Evolutionary conservation across 345 rosid genomes (phyloP), one percentile per base, ranked within the genome.

Genomic region (Lepidium aucheri): DNA sequence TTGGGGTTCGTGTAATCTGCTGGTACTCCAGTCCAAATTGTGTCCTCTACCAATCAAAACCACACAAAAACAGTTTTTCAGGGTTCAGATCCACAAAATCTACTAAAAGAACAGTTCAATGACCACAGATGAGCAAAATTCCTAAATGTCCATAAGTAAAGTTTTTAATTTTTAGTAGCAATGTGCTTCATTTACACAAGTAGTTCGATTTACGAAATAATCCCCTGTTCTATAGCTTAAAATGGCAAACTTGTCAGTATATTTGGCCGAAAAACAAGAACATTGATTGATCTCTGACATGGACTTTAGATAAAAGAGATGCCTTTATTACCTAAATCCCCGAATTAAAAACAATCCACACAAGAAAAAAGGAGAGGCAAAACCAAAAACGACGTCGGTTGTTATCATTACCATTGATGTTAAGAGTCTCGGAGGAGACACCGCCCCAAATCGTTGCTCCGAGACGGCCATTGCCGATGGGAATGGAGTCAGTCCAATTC

Each of bases 391-490:
- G 68, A 16, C 63, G 51, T 0, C 72, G 67, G 32, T 5, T 28
- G 59, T 50, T 47, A 39, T 5, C 13, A 12, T 36, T 81, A 93
- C 97, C 96, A 8, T 90, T 86, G 76, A 93, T 83, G 74, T 86
- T 90, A 50, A 93, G 72, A 68, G 76, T 79, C 55, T 90, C 96
- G 6, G 89, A 72, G 3, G 85, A 67, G 70, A 84, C 86, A 6
- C 95, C 95, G 38, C 96, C 99, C 96, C 92, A 88, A 36, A 94
- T 75, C 88, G 88, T 90, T 30, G 97, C 99, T 33, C 96, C 99
- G 11, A 94, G 73, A 9, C 97, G 89, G 20, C 97, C 97, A 81
- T 94, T 94, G 0, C 95, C 95, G 26, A 90, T 78, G 7, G 97
- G 97, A 70, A 85, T 78, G 14, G 97, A 84, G 60, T 94, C 97